Evolutionary conservation across 306 rosid species (phyloP).

Genomic region (Dalbergia oliveri): DNA sequence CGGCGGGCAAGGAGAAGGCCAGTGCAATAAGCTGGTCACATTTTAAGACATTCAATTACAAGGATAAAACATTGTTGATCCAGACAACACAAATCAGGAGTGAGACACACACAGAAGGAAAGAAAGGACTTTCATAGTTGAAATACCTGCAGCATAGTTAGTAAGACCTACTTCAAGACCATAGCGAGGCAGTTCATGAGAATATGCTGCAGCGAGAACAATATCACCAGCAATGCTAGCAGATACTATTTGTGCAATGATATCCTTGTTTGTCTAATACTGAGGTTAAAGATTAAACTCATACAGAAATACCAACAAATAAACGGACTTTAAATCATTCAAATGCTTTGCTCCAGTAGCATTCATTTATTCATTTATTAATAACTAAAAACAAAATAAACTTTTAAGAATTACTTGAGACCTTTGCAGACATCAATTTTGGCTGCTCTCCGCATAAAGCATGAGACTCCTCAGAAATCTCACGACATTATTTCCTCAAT

Average conservation of each 20-base stretch:
- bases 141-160: conserved; percentile 92
- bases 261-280: conserved; percentile 77
- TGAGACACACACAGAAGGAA: neutral
- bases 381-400: neutral
- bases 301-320: neutral
- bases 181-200: conserved; percentile 77
- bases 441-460: no score
- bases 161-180: conserved; percentile 91
- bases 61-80: neutral
- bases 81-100: neutral
- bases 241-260: conserved; percentile 74
- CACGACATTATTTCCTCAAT: no score
- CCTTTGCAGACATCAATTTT: no score
- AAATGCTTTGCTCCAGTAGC: no score
- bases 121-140: neutral
- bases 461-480: no score
- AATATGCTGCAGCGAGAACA: conserved; percentile 83
- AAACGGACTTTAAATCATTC: neutral
- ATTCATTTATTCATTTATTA: neutral
- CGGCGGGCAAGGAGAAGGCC: conserved; percentile 93
- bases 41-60: neutral
- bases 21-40: conserved; percentile 81
- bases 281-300: conserved; percentile 18
- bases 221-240: conserved; percentile 91
- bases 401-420: neutral